phyloP scores from a whole-genome alignment of 1,284 basidiomycete species.

The Fomitiporia mediterranea region DNA sequence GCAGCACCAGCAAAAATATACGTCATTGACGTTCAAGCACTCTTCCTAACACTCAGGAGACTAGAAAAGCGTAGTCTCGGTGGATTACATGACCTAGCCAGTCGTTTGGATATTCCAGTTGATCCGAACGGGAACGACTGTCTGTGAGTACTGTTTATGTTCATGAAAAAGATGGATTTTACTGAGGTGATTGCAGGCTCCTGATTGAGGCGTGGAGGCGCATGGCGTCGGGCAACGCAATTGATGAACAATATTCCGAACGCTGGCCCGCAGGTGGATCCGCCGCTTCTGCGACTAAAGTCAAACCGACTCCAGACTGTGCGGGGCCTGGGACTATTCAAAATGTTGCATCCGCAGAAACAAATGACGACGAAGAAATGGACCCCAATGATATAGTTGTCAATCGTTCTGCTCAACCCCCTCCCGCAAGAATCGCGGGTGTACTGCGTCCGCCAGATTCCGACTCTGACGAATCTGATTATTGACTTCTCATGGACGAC shows the following conservation, averaged over 20 bases:
- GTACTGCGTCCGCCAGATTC: conserved; percentile 8
- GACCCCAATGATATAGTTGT: conserved; percentile 17
- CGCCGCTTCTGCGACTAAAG: neutral
- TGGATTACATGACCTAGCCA: conserved; percentile 17
- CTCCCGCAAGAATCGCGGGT: neutral
- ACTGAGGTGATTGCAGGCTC: conserved; percentile 6
- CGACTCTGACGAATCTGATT: conserved; percentile 14
- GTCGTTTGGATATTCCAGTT: conserved; percentile 17
- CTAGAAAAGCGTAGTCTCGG: conserved; percentile 22
- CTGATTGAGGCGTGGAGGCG: conserved; percentile 15
- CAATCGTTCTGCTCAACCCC: neutral
- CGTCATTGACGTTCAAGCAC: conserved; percentile 30
- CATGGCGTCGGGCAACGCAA: conserved; percentile 18
- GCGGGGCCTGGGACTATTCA: neutral
- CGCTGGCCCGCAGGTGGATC: neutral
- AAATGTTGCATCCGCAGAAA: neutral
- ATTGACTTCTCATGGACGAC: neutral
- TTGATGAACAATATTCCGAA: conserved; percentile 17
- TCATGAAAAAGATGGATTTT: neutral
- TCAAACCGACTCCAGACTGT: neutral
- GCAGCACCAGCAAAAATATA: conserved; percentile 20
- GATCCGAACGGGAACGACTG: conserved; percentile 30
- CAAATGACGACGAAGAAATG: conserved; percentile 8
- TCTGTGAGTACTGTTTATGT: conserved; percentile 26
- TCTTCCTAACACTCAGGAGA: conserved; percentile 28